Conservation (phyloP, 2,329 filamentous ascomycete species). For the Pseudogymnoascus sp. region DNA sequence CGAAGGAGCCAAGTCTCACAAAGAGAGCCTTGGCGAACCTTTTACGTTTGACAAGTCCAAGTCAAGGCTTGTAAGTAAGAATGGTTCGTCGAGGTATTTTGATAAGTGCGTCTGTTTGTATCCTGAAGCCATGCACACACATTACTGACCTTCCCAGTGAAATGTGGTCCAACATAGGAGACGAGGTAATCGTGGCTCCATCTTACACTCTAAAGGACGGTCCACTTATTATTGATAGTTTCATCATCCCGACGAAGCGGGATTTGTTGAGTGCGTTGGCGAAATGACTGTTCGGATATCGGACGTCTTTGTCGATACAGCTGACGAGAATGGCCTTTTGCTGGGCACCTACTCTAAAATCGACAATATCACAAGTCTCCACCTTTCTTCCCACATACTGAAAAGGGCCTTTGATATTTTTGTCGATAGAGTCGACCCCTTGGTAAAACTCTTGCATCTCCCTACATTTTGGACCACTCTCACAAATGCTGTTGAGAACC, state of each 20-base stretch:
- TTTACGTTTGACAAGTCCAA: constrained; percentile 17
- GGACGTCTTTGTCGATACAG: constrained; percentile 7
- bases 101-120: constrained; percentile 19
- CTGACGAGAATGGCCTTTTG: constrained; percentile 18
- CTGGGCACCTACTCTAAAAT: constrained; percentile 3
- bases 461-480: constrained; percentile 38
- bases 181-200: constrained; percentile 25
- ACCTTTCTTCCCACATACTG: constrained; percentile 12
- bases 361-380: constrained; percentile 7
- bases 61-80: constrained; percentile 22
- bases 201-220: not conserved
- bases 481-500: not conserved
- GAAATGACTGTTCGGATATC: constrained; percentile 9
- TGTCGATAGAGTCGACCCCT: constrained; percentile 59
- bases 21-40: not conserved
- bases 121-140: not conserved
- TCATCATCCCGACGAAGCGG: constrained; percentile 21
- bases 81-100: constrained; percentile 24
- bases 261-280: constrained; percentile 15
- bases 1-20: constrained; percentile 14
- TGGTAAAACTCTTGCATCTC: constrained; percentile 61
- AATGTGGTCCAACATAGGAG: constrained; percentile 28
- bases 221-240: constrained; percentile 17
- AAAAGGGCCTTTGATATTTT: constrained; percentile 59
- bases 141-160: constrained; percentile 19